Conservation (phyloP, 2,329 filamentous ascomycete genomes). For the Daldinia eschscholtzii region DNA sequence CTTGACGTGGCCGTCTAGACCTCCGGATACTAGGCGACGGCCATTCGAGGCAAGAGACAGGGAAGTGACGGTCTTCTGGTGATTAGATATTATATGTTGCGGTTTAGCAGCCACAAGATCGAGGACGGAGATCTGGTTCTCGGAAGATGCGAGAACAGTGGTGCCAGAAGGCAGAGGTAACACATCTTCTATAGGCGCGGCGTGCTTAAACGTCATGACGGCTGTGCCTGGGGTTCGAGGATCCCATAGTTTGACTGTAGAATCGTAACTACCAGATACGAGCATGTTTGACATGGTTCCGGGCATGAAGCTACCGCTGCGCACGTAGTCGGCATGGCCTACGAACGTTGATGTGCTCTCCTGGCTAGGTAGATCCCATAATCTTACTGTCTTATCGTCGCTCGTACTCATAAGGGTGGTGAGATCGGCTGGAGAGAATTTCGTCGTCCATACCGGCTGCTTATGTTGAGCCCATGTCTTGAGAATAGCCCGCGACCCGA, state of each 20-base stretch:
- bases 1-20: conserved; percentile 95
- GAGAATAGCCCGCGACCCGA: conserved; percentile 86
- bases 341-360: conserved; percentile 81
- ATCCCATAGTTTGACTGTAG: conserved; percentile 95
- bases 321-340: conserved; percentile 93
- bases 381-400: conserved; percentile 90
- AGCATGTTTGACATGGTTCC: conserved; percentile 78
- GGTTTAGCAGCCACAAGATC: conserved; percentile 93
- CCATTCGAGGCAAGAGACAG: conserved; percentile 85
- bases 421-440: conserved; percentile 89
- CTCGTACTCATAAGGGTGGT: conserved; percentile 90
- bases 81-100: conserved; percentile 87
- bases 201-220: conserved; percentile 95
- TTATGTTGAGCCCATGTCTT: conserved; percentile 96
- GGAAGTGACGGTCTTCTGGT: conserved; percentile 97
- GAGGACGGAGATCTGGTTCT: conserved; percentile 88
- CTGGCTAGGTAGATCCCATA: conserved; percentile 93
- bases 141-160: conserved; percentile 85
- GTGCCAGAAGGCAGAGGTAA: conserved; percentile 88
- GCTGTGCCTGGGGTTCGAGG: conserved; percentile 75
- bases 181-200: conserved; percentile 89
- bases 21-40: conserved; percentile 85
- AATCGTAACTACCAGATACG: conserved; percentile 93
- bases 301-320: conserved; percentile 87
- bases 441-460: conserved; percentile 91